Base-by-base conservation (phyloP, 768 basidiomycete genomes). In the Baorangia bicolor region DNA sequence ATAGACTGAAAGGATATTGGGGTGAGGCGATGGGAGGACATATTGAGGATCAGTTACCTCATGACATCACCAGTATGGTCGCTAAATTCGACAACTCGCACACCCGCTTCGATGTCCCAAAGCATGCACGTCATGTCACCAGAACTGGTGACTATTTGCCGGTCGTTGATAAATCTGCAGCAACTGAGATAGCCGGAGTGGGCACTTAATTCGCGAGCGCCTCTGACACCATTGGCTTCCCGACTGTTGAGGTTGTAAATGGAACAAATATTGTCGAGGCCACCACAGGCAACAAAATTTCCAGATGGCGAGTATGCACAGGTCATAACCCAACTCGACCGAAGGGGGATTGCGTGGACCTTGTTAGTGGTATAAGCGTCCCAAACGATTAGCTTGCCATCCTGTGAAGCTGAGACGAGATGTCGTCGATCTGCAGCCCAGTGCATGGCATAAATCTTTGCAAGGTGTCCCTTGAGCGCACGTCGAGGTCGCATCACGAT, bases 281-380 rank as follows among this genome's bases (percentile, higher is more conserved):
- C 96, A 74, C 97, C 96, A 65, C 97, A 98, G 34, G 97, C 97
- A 59, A 99, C 97, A 62, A 91, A 97, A 73, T 92, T 95, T 47
- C 97, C 96, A 18, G 92, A 92, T 5, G 97, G 96, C 21, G 97
- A 88, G 75, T 98, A 98, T 48, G 96, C 96, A 71, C 96, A 99
- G 49, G 96, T 99, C 96, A 99, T 99, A 76, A 99, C 96, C 96
- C 96, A 99, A 69, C 92, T 94, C 43, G 94, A 97, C 49, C 96
- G 88, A 44, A 99, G 79, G 48, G 96, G 96, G 71, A 99, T 99
- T 64, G 96, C 96, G 69, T 99, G 97, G 57, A 99, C 96, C 79
- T 99, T 99, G 83, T 99, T 99, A 55, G 95, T 97, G n/a, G 96
- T 98, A 75, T 98, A 98, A 48, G 96, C 96, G 74, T 99, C 96